Evolutionary conservation across 1,139 yeast species (phyloP), one percentile per base, ranked within the genome.

Genomic region (Suhomyces bokatorum): DNA sequence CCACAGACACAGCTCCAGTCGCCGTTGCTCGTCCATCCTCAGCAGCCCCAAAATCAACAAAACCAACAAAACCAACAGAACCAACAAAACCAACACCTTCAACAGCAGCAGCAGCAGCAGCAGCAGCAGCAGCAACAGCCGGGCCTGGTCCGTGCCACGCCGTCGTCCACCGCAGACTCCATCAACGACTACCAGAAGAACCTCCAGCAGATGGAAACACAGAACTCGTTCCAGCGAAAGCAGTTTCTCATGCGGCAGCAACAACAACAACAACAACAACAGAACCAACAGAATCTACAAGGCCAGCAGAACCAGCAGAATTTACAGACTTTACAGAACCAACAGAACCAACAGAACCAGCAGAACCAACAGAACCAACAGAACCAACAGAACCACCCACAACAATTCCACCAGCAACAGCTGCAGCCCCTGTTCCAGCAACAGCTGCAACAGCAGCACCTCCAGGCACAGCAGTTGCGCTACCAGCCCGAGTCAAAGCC

Each of bases 151-250:
- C 16, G 16, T 14, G 12, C 32, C 6, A 14, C 15, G 12, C 15
- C 36, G n/a, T 26, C 22, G 6, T 20, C 10, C 12, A 12, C 16
- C 14, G 24, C 22, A 20, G 57, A 59, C 30, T 59, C 62, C 4
- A 48, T 61, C 12, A 59, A 48, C 37, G 67, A 62, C 28, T 62
- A 62, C 46, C 68, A 63, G 46, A 47, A 56, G 48, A 63, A 58
- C 41, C 46, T 63, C 32, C 45, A 59, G 36, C 54, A 59, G 37
- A 60, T 62, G 65, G 67, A 62, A 29, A 58, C 58, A 45, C 67
- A 60, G 42, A 62, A 62, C 41, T 57, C 60, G 45, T 38, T 58
- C 32, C 68, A 62, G 41, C 55, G 59, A 47, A 59, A 59, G 29
- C 67, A 62, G 43, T 57, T 56, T 37, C 40, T 60, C 43, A 47